A percentile compares a stretch with the other conserved stretches of the same genome.
Evolutionary conservation across 768 basidiomycete genomes (phyloP).

Genomic region (Chalciporus piperatus): DNA sequence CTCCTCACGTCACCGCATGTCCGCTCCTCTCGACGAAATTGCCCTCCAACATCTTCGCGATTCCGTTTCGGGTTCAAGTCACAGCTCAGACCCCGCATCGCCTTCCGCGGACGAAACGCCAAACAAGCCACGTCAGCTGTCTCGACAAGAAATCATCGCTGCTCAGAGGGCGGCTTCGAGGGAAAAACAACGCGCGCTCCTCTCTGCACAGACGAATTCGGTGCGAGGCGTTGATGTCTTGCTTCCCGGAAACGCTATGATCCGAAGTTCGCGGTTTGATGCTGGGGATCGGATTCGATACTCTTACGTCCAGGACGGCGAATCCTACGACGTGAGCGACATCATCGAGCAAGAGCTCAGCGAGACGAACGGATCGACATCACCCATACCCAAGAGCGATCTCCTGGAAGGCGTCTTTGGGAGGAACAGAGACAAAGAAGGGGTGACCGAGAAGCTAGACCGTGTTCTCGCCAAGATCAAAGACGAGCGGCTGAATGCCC

Average conservation of each 20-base stretch:
- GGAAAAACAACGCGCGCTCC: conserved; percentile 82
- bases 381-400: conserved; percentile 44
- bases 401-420: conserved; percentile 66
- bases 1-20: conserved; percentile 65
- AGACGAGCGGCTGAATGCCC: conserved; percentile 48
- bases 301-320: conserved; percentile 92
- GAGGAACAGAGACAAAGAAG: conserved; percentile 57
- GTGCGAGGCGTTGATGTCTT: conserved; percentile 87
- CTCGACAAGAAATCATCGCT: conserved; percentile 88
- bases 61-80: conserved; percentile 55
- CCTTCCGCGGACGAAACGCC: conserved; percentile 29
- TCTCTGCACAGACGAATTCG: conserved; percentile 82
- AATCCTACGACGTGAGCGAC: conserved; percentile 90
- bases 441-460: conserved; percentile 65
- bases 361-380: conserved; percentile 38
- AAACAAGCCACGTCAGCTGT: conserved; percentile 40
- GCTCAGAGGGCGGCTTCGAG: conserved; percentile 85
- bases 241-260: conserved; percentile 77
- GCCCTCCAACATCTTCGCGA: conserved; percentile 72
- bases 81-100: conserved; percentile 43
- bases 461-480: conserved; percentile 75
- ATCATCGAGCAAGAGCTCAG: conserved; percentile 88
- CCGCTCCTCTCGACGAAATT: conserved; percentile 80
- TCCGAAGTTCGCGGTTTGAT: conserved; percentile 81
- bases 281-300: conserved; percentile 77